These are phyloP conservation scores for Xerocomus potaroensis DNA, from an alignment of 768 basidiomycete species.

Conservation along the genomic window DNA sequence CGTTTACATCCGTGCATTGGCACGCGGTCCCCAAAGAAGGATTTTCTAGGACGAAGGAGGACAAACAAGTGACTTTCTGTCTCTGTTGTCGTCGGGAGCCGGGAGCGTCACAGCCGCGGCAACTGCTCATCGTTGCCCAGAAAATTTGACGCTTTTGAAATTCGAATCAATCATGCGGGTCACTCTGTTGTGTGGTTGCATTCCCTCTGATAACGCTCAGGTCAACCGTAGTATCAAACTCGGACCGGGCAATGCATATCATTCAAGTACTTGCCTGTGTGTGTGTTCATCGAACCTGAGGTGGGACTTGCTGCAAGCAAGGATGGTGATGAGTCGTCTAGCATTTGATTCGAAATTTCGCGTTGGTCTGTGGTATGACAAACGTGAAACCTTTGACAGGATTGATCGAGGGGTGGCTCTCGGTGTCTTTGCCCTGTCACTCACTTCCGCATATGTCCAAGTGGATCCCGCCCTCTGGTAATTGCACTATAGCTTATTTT, in stretches of 20 bases:
- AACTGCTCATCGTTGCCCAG: conserved; percentile 14
- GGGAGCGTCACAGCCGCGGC: conserved; percentile 23
- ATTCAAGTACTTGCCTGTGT: background rate
- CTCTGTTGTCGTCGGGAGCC: conserved; percentile 25
- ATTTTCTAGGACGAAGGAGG: conserved; percentile 17
- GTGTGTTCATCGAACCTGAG: background rate
- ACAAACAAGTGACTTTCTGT: conserved; percentile 18
- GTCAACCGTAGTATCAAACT: too few species aligned
- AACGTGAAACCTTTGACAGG: conserved; percentile 41
- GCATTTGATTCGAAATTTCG: conserved; percentile 15
- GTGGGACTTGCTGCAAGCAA: background rate
- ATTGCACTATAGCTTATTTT: conserved; percentile 25
- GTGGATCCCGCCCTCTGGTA: conserved; percentile 39
- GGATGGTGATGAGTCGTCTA: too few species aligned
- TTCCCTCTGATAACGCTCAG: too few species aligned
- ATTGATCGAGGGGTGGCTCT: conserved; percentile 39
- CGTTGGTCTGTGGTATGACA: conserved; percentile 20
- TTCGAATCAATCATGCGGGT: conserved; percentile 14
- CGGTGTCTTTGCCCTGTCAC: conserved; percentile 21
- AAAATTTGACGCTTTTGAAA: conserved; percentile 27
- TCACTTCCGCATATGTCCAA: conserved; percentile 34
- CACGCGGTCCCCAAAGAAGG: conserved; percentile 20
- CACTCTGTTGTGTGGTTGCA: conserved; percentile 3
- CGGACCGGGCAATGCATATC: too few species aligned
- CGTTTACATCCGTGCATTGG: conserved; percentile 31